Conservation (phyloP, 2,329 filamentous ascomycete species). For the Penicillium rolfsii region DNA sequence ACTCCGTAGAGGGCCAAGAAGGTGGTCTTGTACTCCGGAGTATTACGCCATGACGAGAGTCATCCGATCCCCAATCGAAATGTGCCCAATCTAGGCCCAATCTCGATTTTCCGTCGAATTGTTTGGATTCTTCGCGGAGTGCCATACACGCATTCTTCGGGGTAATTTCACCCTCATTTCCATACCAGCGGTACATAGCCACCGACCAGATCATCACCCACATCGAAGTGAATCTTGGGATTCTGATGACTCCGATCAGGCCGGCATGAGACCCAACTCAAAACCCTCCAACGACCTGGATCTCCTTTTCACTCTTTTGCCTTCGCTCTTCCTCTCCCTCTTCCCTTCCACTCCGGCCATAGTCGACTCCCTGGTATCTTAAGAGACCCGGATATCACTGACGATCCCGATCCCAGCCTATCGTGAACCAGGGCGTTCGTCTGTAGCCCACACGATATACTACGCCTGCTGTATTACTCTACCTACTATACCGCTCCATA, state of each 20-base stretch:
- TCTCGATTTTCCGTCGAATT: neutral
- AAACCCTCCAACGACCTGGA: neutral
- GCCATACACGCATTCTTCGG: no score
- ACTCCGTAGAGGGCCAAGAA: no score
- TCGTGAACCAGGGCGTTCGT: neutral
- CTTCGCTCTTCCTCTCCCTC: neutral
- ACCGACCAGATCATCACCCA: neutral
- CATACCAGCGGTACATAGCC: neutral
- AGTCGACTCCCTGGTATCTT: neutral
- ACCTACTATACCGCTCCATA: neutral
- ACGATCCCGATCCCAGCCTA: neutral
- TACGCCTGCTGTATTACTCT: neutral
- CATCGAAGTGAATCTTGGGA: no score
- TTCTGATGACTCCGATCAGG: neutral
- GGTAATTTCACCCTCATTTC: neutral
- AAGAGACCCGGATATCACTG: neutral
- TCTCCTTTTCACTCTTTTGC: neutral
- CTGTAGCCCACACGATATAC: neutral
- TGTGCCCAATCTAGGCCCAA: constrained; percentile 23
- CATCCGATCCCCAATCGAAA: neutral
- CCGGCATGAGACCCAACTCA: neutral
- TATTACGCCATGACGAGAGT: no score
- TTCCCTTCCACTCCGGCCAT: neutral
- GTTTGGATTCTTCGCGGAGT: neutral
- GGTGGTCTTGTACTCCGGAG: no score